Conservation (phyloP, 257 asterid species). For the Osmanthus fragrans region DNA sequence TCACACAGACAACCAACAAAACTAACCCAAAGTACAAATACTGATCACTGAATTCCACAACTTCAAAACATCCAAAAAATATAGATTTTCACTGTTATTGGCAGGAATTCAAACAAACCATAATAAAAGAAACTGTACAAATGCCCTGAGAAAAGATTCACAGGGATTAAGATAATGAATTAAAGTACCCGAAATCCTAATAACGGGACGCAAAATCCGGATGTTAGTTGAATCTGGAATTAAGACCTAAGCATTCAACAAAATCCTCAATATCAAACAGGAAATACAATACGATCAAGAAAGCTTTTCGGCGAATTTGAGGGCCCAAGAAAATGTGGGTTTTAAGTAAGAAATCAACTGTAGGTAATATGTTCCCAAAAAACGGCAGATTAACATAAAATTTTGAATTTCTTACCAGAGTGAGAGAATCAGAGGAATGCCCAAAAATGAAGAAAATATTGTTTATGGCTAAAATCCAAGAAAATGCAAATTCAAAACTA, state of each 20-base stretch:
- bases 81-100: slow-evolving; percentile 1
- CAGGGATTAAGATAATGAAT: not conserved
- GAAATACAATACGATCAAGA: slow-evolving; percentile 13
- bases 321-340: slow-evolving; percentile 5
- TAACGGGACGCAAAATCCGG: slow-evolving; percentile 1
- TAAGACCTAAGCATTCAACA: slow-evolving; percentile 2
- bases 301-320: not conserved
- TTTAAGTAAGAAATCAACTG: slow-evolving; percentile 6
- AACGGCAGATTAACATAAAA: not conserved
- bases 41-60: slow-evolving; percentile 9
- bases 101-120: slow-evolving; percentile 8
- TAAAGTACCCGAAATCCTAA: slow-evolving; percentile 1
- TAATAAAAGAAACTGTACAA: slow-evolving; percentile 4
- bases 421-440: not conserved
- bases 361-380: not conserved
- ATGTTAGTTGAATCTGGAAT: slow-evolving; percentile 3
- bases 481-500: slow-evolving; percentile 25
- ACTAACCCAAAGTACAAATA: not conserved
- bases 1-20: slow-evolving; percentile 6
- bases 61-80: slow-evolving; percentile 23
- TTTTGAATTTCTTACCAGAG: slow-evolving; percentile 31
- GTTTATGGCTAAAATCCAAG: slow-evolving; percentile 24
- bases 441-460: slow-evolving; percentile 19
- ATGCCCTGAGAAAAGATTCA: not conserved
- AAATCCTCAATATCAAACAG: slow-evolving; percentile 2